Evolutionary conservation across 352 stramenopile species (phyloP).

Genomic region (Pythium phragmiticola): DNA sequence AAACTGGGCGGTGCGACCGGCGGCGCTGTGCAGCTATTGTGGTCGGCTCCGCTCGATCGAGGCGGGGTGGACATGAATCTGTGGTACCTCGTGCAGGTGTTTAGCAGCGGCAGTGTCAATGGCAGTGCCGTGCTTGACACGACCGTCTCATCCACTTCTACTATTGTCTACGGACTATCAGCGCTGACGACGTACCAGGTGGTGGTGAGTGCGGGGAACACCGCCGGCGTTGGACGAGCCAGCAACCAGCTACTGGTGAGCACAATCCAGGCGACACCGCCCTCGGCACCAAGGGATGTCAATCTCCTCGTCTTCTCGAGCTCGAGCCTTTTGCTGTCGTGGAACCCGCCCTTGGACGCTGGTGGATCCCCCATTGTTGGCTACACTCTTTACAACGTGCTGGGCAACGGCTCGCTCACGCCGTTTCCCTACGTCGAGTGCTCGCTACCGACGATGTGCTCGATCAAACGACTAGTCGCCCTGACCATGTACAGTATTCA

Average conservation of each 20-base stretch:
- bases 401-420: constrained; percentile 4
- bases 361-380: constrained; percentile 44
- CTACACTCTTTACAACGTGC: constrained; percentile 50
- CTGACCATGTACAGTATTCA: constrained; percentile 45
- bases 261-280: constrained; percentile 25
- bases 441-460: constrained; percentile 34
- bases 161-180: constrained; percentile 40
- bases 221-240: constrained; percentile 21
- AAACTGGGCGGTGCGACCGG: constrained; percentile 31
- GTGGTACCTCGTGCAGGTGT: constrained; percentile 33
- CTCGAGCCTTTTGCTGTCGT: constrained; percentile 42
- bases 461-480: constrained; percentile 37
- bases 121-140: constrained; percentile 15
- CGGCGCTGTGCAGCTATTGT: constrained; percentile 41
- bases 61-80: constrained; percentile 33
- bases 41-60: constrained; percentile 39
- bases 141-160: constrained; percentile 7
- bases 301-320: constrained; percentile 35
- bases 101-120: constrained; percentile 1
- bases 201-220: constrained; percentile 37
- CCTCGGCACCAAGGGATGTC: constrained; percentile 35
- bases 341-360: constrained; percentile 44
- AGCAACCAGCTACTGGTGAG: constrained; percentile 30
- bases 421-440: constrained; percentile 33
- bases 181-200: constrained; percentile 50